Evolutionary conservation across 1,284 basidiomycete species (phyloP), one percentile per base, ranked within the genome.

Genomic region (Pulveroboletus sp.): DNA sequence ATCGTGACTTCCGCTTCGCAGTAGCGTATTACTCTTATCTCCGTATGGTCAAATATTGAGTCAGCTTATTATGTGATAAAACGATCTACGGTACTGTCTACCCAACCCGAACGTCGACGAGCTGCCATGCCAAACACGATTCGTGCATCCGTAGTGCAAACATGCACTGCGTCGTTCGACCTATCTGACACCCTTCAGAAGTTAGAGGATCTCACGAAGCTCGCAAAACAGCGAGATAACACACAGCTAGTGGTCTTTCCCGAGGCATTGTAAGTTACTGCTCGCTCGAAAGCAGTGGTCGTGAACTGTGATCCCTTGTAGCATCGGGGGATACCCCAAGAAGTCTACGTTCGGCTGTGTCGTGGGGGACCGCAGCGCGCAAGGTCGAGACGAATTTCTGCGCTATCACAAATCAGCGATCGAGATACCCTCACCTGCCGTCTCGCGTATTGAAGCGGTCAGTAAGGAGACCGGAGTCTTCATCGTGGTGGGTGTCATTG

Each of bases 261-360:
- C 4, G 88, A 91, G 68, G 89, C 86, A 20, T 89, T 87, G 78
- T 87, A 71, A 67, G 83, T 77, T 11, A 26, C 20, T 49, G 18
- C 36, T 44, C 14, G 33, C n/a, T 25, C 31, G 25, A 22, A n/a
- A 0, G 26, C 8, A 22, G 12, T 31, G 20, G 25, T 33, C 20
- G 36, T 47, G 40, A 43, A 45, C 44, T 1, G 20, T 58, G 35
- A 28, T 26, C 28, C 33, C 42, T 28, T 22, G n/a, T 43, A 87
- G 84, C 69, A 81, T 86, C 45, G 85, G 85, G 35, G 86, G 86
- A 8, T 89, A 89, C 64, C 86, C 86, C 9, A 86, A 85, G 62
- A 77, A 79, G 72, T 81, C 81, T 1, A 81, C 77, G 1, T 88
- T 89, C 62, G 85, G 83, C 4, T 74, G 79, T 20, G 76, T 78